Percentiles rank a stretch among this genome's conserved stretches.
Conservation (phyloP, 495 filamentous ascomycete genomes). For the Aspergillus incahuasiensis region DNA sequence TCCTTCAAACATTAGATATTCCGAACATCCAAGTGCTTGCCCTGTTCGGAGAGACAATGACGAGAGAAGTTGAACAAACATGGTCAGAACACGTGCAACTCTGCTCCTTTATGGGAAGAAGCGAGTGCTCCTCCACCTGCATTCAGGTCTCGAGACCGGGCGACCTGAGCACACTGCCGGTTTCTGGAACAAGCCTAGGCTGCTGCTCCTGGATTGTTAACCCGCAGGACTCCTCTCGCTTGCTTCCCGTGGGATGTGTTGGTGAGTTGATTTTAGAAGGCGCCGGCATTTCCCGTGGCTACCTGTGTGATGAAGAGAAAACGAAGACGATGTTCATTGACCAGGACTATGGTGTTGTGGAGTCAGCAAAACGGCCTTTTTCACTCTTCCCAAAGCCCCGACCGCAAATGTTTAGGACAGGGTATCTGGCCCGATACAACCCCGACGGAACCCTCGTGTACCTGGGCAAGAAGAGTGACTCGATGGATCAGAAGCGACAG, state of each 20-base stretch:
- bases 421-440: constrained; percentile 52
- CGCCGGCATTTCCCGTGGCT: constrained; percentile 46
- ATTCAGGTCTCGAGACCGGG: constrained; percentile 16
- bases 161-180: constrained; percentile 4
- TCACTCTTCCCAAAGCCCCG: neutral
- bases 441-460: constrained; percentile 43
- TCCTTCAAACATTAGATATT: constrained; percentile 16
- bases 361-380: neutral
- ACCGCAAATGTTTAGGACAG: constrained; percentile 39
- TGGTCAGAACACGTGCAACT: constrained; percentile 20
- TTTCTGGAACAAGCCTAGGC: constrained; percentile 25
- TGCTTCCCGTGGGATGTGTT: constrained; percentile 54
- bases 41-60: constrained; percentile 18
- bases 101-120: constrained; percentile 32
- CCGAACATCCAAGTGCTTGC: constrained; percentile 17
- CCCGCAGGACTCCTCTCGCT: constrained; percentile 42
- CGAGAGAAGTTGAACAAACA: constrained; percentile 7
- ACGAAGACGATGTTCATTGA: constrained; percentile 45
- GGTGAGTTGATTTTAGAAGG: constrained; percentile 65
- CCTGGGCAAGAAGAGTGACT: constrained; percentile 42
- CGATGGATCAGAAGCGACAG: constrained; percentile 43
- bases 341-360: constrained; percentile 24
- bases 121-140: constrained; percentile 33
- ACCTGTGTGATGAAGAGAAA: constrained; percentile 40
- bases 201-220: constrained; percentile 53